Percentiles rank a stretch among this genome's conserved stretches.
These are phyloP conservation scores for Monilinia polystroma DNA, from an alignment of 2,329 filamentous ascomycete genomes.

Conservation along the genomic window DNA sequence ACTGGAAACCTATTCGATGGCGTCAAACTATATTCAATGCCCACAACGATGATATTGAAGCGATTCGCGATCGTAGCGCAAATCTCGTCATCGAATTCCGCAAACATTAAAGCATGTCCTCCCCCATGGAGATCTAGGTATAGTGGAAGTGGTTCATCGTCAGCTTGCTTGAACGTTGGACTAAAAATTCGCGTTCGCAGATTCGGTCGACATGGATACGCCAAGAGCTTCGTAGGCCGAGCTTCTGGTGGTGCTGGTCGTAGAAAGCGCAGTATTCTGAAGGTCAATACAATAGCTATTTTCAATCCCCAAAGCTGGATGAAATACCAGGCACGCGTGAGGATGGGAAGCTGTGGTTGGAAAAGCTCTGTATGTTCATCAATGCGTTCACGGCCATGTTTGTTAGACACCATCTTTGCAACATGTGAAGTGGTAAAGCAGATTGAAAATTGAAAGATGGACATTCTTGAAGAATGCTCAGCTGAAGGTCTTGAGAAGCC, in stretches of 20 bases:
- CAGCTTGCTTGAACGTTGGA: slow-evolving; percentile 42
- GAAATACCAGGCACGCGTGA: slow-evolving; percentile 24
- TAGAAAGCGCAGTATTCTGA: slow-evolving; percentile 19
- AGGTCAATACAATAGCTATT: slow-evolving; percentile 16
- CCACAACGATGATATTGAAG: slow-evolving; percentile 47
- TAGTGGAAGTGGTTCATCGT: slow-evolving; percentile 42
- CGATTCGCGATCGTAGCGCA: slow-evolving; percentile 46
- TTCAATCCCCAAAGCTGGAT: slow-evolving; percentile 28
- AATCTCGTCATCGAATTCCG: slow-evolving; percentile 49
- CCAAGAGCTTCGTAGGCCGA: slow-evolving; percentile 19
- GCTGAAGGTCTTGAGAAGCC: not conserved
- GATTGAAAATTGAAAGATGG: not conserved
- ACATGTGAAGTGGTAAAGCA: not conserved
- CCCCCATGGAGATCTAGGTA: slow-evolving; percentile 54
- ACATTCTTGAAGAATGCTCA: slow-evolving; percentile 8
- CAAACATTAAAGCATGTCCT: slow-evolving; percentile 48
- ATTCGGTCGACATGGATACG: slow-evolving; percentile 36
- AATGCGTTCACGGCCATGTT: not conserved
- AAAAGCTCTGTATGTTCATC: slow-evolving; percentile 9
- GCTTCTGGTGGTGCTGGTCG: slow-evolving; percentile 17
- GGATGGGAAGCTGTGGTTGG: slow-evolving; percentile 20
- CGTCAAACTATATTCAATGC: slow-evolving; percentile 51
- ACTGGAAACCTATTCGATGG: slow-evolving; percentile 48
- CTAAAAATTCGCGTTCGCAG: slow-evolving; percentile 44
- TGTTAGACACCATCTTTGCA: slow-evolving; percentile 9